These are phyloP conservation scores for Schwanniomyces sp. DNA, from an alignment of 805 yeast species.

Conservation along the genomic window DNA sequence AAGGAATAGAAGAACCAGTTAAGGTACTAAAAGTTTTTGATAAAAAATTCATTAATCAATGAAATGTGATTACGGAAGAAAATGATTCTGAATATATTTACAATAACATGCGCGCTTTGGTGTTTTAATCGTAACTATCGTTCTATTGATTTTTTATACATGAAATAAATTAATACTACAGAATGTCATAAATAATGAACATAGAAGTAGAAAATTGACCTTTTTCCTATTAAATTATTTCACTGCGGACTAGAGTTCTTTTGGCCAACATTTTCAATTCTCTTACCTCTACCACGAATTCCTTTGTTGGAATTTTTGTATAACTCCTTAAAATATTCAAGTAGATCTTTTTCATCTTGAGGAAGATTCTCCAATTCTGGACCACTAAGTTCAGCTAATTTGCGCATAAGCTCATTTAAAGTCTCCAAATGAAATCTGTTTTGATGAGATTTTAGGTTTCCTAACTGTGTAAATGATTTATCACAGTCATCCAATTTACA, in stretches of 20 bases:
- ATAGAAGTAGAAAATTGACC: not conserved
- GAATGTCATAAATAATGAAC: not conserved
- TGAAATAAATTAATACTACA: not conserved
- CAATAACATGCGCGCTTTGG: not conserved
- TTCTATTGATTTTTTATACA: not conserved
- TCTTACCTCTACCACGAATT: slow-evolving; percentile 84
- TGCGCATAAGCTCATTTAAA: slow-evolving; percentile 63
- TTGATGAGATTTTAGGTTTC: slow-evolving; percentile 92
- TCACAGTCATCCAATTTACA: slow-evolving; percentile 82
- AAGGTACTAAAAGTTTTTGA: slow-evolving; percentile 59
- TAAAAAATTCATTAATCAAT: slow-evolving; percentile 59
- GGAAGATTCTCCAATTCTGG: slow-evolving; percentile 51
- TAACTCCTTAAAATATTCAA: slow-evolving; percentile 75
- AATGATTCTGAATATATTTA: not conserved
- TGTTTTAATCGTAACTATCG: not conserved
- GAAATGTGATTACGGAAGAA: not conserved
- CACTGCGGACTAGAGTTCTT: not conserved
- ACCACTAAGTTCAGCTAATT: slow-evolving; percentile 59
- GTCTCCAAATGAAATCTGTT: slow-evolving; percentile 82
- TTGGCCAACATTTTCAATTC: not conserved
- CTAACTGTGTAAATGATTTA: slow-evolving; percentile 86
- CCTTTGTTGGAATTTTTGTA: slow-evolving; percentile 91
- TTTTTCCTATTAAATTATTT: not conserved
- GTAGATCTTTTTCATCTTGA: slow-evolving; percentile 61
- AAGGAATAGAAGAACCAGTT: slow-evolving; percentile 60